phyloP scores from a whole-genome alignment of 164 flowering plant genomes.

The Aristolochia contorta region DNA sequence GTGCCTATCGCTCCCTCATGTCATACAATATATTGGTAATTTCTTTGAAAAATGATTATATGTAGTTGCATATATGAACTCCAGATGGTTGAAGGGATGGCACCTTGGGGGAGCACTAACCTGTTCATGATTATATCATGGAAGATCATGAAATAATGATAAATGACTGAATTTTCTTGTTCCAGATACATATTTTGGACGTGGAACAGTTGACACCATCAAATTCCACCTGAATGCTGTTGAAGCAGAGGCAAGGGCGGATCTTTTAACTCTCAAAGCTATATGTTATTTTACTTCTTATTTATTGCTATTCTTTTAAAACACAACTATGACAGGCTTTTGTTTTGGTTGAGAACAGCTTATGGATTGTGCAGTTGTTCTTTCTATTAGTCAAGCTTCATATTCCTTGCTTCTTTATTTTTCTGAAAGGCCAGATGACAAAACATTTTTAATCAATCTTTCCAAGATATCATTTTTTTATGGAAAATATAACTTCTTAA shows the following conservation, averaged over 20 bases:
- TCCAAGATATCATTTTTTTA: neutral
- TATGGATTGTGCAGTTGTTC: neutral
- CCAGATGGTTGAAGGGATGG: neutral
- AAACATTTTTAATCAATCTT: too few relatives aligned
- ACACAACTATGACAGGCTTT: too few relatives aligned
- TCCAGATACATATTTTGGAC: slow-evolving; percentile 79
- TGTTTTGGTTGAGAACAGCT: neutral
- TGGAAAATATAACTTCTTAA: neutral
- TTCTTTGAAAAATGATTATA: neutral
- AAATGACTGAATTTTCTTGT: neutral
- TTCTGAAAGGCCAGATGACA: too few relatives aligned
- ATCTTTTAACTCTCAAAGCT: neutral
- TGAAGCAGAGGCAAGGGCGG: slow-evolving; percentile 54
- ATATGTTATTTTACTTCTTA: neutral
- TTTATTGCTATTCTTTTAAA: neutral
- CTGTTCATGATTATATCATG: too few relatives aligned
- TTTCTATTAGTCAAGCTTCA: neutral
- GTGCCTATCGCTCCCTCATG: too few relatives aligned
- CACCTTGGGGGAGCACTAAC: neutral
- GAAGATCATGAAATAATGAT: too few relatives aligned
- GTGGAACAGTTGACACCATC: slow-evolving; percentile 68
- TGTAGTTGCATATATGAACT: neutral
- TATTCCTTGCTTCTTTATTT: too few relatives aligned
- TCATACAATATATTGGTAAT: too few relatives aligned
- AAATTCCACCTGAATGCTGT: slow-evolving; percentile 59